Evolutionary conservation across 1,284 basidiomycete genomes (phyloP).

Genomic region (Hortiboletus rubellus): DNA sequence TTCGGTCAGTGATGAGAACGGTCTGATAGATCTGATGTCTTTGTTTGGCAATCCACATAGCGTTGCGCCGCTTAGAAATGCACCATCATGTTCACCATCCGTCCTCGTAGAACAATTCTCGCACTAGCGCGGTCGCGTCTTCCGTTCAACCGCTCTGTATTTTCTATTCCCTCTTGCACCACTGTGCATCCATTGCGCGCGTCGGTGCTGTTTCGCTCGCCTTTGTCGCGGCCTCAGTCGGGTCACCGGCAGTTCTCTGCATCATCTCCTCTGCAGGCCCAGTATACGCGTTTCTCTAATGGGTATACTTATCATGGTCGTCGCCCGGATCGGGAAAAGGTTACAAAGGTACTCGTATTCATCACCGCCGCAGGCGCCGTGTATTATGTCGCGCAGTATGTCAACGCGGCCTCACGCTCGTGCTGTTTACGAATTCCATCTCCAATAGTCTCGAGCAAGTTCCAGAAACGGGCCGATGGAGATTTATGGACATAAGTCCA

Average conservation of each 20-base stretch:
- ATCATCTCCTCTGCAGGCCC: conserved; percentile 20
- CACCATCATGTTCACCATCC: conserved; percentile 10
- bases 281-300: conserved; percentile 32
- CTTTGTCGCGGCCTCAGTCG: neutral
- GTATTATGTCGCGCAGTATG: conserved; percentile 34
- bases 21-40: neutral
- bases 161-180: neutral
- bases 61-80: neutral
- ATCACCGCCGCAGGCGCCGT: conserved; percentile 25
- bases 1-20: neutral
- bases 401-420: neutral
- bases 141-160: neutral
- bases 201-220: neutral
- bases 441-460: conserved; percentile 70
- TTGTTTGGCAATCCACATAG: conserved; percentile 15
- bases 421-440: neutral
- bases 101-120: conserved; percentile 1
- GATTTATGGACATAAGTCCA: conserved; percentile 79
- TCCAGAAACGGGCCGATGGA: conserved; percentile 78
- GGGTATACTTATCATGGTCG: conserved; percentile 6
- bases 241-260: conserved; percentile 23
- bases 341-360: conserved; percentile 22
- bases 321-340: conserved; percentile 9
- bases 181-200: neutral
- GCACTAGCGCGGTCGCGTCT: conserved; percentile 3